A percentile compares a stretch with the other conserved stretches of the same genome.
These are phyloP conservation scores for Lomentospora prolificans DNA, from an alignment of 2,329 filamentous ascomycete genomes.

Conservation along the genomic window DNA sequence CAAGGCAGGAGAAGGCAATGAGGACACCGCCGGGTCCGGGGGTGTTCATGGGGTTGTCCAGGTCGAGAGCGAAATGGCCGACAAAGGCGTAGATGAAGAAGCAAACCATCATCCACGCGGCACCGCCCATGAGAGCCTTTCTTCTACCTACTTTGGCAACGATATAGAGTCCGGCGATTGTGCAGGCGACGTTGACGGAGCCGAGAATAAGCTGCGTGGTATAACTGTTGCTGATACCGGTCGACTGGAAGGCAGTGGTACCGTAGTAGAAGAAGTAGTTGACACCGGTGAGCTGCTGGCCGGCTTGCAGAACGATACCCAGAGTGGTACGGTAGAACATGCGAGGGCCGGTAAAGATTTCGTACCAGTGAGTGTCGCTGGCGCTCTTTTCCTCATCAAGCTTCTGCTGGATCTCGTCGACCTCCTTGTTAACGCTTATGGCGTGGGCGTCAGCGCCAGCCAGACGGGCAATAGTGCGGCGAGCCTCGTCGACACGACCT, in stretches of 20 bases:
- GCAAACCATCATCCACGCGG: conserved; percentile 48
- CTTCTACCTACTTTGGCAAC: conserved; percentile 57
- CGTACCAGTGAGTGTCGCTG: conserved; percentile 39
- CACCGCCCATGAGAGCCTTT: conserved; percentile 52
- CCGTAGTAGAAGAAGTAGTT: conserved; percentile 62
- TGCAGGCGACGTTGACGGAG: conserved; percentile 58
- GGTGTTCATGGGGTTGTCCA: conserved; percentile 29
- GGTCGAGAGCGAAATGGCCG: conserved; percentile 34
- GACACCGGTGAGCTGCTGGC: conserved; percentile 59
- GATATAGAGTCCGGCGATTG: conserved; percentile 54
- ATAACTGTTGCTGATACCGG: conserved; percentile 56
- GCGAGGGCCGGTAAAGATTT: conserved; percentile 58
- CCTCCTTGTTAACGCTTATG: conserved; percentile 33
- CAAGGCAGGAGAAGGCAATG: conserved; percentile 60
- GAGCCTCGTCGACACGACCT: conserved; percentile 37
- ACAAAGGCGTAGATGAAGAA: conserved; percentile 42
- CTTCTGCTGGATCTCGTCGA: conserved; percentile 42
- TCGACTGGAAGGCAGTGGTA: conserved; percentile 55
- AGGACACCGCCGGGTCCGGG: conserved; percentile 46
- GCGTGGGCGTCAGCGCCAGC: conserved; percentile 30
- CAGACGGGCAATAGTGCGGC: conserved; percentile 35
- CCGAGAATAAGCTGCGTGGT: conserved; percentile 59
- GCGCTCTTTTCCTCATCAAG: conserved; percentile 36
- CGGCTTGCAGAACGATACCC: conserved; percentile 52
- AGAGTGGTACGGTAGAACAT: conserved; percentile 56